Base-by-base conservation (phyloP, 1,284 basidiomycete genomes). In the Trametes polyzona region DNA sequence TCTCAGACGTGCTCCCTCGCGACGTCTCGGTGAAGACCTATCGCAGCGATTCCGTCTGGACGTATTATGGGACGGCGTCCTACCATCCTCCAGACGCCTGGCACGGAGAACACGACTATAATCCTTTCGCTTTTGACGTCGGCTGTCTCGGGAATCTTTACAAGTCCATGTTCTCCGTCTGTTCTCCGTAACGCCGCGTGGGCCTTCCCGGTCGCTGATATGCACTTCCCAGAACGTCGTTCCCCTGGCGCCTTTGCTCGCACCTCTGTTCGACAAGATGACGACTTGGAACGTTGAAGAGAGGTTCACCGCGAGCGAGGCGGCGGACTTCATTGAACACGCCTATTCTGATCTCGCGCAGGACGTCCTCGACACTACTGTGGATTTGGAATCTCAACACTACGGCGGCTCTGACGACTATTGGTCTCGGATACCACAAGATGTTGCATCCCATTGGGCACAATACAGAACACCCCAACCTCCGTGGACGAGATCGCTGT, bases 51-150 rank as follows among this genome's bases (percentile, higher is more conserved):
- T 5, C 3, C 1, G 52, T 46, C 9, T 12, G n/a, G n/a, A n/a
- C 42, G 8, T 33, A 8, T 4, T 8, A 10, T 2, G 47, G 41
- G 1, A 14, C 26, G 21, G 23, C 42, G 1, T 4, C 2, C 1
- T 58, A 53, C 35, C 36, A 46, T 10, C 52, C 57, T 2, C n/a
- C 7, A 2, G 52, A 59, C 40, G 12, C 26, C 6, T n/a, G 6
- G 3, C 24, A 17, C 0, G 57, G 57, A 4, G 52, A 40, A 41
- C 17, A 4, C 1, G 42, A 51, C 10, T 59, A 55, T 21, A 46
- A 59, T 35, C 52, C 57, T 7, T 59, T 59, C 27, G 42, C 57
- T 4, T 51, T 35, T 14, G 52, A 59, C 32, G 52, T 59, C n/a
- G 57, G 24, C 12, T 55, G 42, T 23, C 33, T 59, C 5, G 57